Evolutionary conservation across 768 basidiomycete genomes (phyloP), one percentile per base, ranked within the genome.

Genomic region (Russula foetens): DNA sequence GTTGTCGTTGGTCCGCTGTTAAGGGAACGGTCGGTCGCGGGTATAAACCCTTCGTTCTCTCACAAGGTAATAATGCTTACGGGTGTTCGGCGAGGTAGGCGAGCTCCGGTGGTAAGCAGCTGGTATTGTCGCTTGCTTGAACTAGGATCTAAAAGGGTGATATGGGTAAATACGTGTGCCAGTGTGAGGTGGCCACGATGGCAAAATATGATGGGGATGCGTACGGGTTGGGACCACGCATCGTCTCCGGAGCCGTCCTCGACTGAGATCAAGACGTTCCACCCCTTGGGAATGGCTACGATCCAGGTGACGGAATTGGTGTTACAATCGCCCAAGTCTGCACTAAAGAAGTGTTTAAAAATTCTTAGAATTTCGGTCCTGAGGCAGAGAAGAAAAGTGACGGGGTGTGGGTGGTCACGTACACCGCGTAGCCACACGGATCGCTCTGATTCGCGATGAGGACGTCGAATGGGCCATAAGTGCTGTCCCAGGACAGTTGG

Each of bases 361-460:
- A 35, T 35, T 7, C 8, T 11, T 35, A 11, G 14, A 35, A 11
- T 2, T 6, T 11, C 2, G 35, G 14, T 33, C 9, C 31, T 33
- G 31, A 4, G 31, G 31, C 31, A 4, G 9, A 33, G 23, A 53
- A 29, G 39, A 41, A 43, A 17, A 12, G 6, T 12, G 29, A 50
- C 26, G 41, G 44, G 11, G 14, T 19, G 12, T 12, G 17, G n/a
- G 2, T 19, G 24, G 19, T 2, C 45, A 65, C 85, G 68, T 58
- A 90, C 88, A 89, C 63, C 49, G 80, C 69, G 35, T 76, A 73
- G 64, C 82, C 82, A 63, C 90, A 92, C 5, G 78, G 77, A 65
- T 86, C 77, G 4, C 71, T 65, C 50, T 77, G 73, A 54, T 75
- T 53, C 35, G 84, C 85, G 52, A 84, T 67, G 68, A 83, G 71